These are phyloP conservation scores for Cutaneotrichosporon arboriforme DNA, from an alignment of 1,284 basidiomycete species.

Conservation along the genomic window DNA sequence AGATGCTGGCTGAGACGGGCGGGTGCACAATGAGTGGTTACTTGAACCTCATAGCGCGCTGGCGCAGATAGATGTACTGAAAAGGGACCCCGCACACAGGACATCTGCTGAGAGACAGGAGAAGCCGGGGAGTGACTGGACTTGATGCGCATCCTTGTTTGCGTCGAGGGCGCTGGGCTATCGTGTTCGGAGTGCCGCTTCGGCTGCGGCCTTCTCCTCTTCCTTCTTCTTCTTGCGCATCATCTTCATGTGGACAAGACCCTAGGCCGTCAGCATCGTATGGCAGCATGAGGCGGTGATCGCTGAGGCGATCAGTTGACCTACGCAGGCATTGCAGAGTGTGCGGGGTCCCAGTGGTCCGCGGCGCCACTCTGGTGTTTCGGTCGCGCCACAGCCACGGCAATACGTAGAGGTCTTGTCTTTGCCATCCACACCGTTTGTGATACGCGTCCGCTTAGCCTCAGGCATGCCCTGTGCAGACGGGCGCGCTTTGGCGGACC, in stretches of 20 bases:
- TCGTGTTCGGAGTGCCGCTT: neutral
- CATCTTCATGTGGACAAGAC: conserved; percentile 44
- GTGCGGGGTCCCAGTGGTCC: conserved; percentile 48
- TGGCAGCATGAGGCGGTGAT: too few species aligned
- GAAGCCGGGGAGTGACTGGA: too few species aligned
- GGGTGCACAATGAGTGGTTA: too few species aligned
- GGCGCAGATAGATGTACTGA: too few species aligned
- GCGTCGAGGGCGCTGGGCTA: too few species aligned
- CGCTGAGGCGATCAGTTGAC: conserved; percentile 17
- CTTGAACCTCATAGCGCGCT: too few species aligned
- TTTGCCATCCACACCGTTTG: conserved; percentile 13
- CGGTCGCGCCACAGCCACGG: conserved; percentile 45
- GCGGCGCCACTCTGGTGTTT: conserved; percentile 48
- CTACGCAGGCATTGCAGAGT: conserved; percentile 48
- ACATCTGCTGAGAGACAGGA: too few species aligned
- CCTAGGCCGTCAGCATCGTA: conserved; percentile 21
- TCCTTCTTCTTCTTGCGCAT: conserved; percentile 39
- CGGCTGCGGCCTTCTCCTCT: conserved; percentile 34
- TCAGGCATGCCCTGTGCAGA: neutral
- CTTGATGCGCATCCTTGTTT: too few species aligned
- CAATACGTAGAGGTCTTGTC: conserved; percentile 33
- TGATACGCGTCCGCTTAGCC: conserved; percentile 10
- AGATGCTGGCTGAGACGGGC: too few species aligned
- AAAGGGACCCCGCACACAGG: too few species aligned
- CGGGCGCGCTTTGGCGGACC: conserved; percentile 1